phyloP scores from a whole-genome alignment of 169 alveolate genomes.

The Pseudocohnilembus persalinus region DNA sequence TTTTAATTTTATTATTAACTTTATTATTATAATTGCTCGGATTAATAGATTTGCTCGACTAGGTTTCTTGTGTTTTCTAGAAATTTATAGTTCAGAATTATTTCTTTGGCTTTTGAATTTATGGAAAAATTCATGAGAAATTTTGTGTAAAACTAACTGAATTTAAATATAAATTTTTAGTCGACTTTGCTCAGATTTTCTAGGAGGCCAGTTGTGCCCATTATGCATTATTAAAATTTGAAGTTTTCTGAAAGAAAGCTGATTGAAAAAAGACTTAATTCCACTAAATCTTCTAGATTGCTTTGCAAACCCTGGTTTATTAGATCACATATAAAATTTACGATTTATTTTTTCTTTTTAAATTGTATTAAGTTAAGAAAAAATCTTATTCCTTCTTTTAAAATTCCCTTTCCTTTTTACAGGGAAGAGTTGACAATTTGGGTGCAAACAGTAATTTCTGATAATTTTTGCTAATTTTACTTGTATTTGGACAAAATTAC shows the following conservation, averaged over 20 bases:
- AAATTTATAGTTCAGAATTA: conserved; percentile 14
- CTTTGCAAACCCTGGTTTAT: conserved; percentile 31
- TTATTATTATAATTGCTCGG: no score
- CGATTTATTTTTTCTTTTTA: conserved; percentile 22
- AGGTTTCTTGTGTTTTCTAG: conserved; percentile 29
- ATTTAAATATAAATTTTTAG: conserved; percentile 11
- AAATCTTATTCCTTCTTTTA: conserved; percentile 46
- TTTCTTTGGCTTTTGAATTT: conserved; percentile 25
- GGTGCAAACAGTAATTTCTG: conserved; percentile 9
- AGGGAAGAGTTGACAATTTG: conserved; percentile 20
- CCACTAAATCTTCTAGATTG: conserved; percentile 33
- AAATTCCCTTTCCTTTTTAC: conserved; percentile 30
- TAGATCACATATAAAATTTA: conserved; percentile 18
- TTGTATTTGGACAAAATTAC: conserved; percentile 17
- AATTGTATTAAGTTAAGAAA: conserved; percentile 39
- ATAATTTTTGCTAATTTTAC: neutral
- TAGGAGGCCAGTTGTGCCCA: conserved; percentile 16
- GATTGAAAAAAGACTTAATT: conserved; percentile 41
- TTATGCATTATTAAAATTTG: conserved; percentile 29
- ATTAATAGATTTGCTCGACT: no score
- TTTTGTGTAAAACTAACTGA: conserved; percentile 26
- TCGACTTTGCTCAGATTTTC: conserved; percentile 15
- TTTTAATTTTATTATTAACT: conserved; percentile 1
- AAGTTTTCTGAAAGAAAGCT: conserved; percentile 33
- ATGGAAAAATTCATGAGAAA: conserved; percentile 41